These are phyloP conservation scores for Linanthus parryae DNA, from an alignment of 148 eudicot genomes.

Conservation along the genomic window DNA sequence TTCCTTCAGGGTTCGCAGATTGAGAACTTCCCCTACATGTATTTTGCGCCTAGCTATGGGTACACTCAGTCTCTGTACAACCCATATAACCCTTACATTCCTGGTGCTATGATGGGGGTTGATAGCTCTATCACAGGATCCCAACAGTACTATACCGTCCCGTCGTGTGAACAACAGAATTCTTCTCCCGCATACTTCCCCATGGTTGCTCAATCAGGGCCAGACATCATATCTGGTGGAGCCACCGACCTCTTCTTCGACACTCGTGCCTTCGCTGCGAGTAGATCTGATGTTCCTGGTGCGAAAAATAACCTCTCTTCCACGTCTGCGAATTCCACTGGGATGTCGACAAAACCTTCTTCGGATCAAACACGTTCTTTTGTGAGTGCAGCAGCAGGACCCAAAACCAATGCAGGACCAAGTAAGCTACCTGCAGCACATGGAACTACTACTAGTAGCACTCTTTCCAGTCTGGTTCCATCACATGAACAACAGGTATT, in stretches of 20 bases:
- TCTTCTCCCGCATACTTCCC: conserved; percentile 59
- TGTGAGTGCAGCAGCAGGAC: conserved; percentile 33
- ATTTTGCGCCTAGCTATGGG: conserved; percentile 81
- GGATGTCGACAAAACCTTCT: conserved; percentile 27
- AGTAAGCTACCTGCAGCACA: conserved; percentile 39
- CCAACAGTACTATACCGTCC: conserved; percentile 64
- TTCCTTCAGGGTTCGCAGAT: conserved; percentile 59
- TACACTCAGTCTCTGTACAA: conserved; percentile 75
- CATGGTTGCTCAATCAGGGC: conserved; percentile 46
- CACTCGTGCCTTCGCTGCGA: conserved; percentile 28
- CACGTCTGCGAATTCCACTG: conserved; percentile 33
- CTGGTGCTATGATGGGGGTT: conserved; percentile 84
- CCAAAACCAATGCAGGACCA: conserved; percentile 38
- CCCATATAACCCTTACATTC: conserved; percentile 97
- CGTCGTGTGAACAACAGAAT: conserved; percentile 53
- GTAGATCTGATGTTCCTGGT: conserved; percentile 33
- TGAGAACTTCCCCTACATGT: conserved; percentile 71
- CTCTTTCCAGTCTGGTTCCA: conserved; percentile 32
- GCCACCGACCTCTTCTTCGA: conserved; percentile 37
- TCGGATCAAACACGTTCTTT: conserved; percentile 36
- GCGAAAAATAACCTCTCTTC: conserved; percentile 35
- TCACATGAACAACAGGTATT: conserved; percentile 56
- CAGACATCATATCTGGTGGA: conserved; percentile 40
- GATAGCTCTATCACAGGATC: conserved; percentile 64
- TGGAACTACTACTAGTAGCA: conserved; percentile 29